Evolutionary conservation across 352 stramenopile species (phyloP), one percentile per base, ranked within the genome.

Genomic region (Phytophthora citrophthora): DNA sequence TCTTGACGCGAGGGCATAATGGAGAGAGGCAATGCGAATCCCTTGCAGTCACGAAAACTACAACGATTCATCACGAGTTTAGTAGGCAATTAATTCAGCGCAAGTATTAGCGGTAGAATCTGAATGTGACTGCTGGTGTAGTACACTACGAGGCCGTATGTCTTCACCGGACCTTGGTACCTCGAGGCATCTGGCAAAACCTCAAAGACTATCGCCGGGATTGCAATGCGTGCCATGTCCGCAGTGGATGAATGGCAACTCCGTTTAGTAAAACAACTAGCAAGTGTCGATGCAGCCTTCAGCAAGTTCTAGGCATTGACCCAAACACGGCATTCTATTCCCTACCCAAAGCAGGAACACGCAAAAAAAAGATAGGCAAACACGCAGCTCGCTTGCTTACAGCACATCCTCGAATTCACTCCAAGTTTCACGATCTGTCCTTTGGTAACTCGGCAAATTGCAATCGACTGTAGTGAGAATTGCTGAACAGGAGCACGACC

Each of bases 391-490:
- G n/a, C 24, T 50, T 23, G 13, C 18, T 40, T 20, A 41, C 36
- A 41, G 36, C 15, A 34, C 29, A 34, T 34, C 29, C 43, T 49
- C 43, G 2, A 29, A 29, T 29, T 29, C 26, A 20, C 20, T 20
- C 20, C 20, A 20, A 20, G 20, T 20, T 29, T 29, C 26, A 29
- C 26, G 43, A 49, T 49, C 23, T 32, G 24, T 32, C 43, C 11
- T 15, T 15, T 50, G 12, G 23, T 1, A 54, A 23, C 27, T 55
- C 46, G 38, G 44, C 29, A 46, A 53, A 60, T 23, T 40, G 27
- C 41, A 66, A 32, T 60, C 50, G 50, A 16, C 13, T 67, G 51
- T 61, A 67, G 51, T 67, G 51, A 15, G 49, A 61, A 5, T 67
- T 29, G 31, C 36, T 61, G 18, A 55, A 61, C 18, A 61, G 13